These are phyloP conservation scores for Lachnellula subtilissima DNA, from an alignment of 2,329 filamentous ascomycete genomes.

Conservation along the genomic window DNA sequence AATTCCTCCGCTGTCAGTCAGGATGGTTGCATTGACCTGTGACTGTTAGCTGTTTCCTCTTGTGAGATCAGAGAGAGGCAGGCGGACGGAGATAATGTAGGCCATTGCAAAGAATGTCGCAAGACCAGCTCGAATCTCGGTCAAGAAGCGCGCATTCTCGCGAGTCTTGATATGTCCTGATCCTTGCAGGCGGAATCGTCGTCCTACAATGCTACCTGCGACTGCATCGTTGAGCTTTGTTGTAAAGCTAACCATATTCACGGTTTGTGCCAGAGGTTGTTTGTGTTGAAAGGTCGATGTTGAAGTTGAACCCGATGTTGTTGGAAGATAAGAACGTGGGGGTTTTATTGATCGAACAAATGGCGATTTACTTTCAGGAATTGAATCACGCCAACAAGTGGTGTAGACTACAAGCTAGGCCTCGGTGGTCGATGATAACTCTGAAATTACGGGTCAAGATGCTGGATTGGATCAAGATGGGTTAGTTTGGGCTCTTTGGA, in stretches of 20 bases:
- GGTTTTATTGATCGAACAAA: too few species aligned
- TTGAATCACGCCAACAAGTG: too few species aligned
- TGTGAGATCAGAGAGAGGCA: constrained; percentile 34
- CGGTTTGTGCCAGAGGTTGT: background rate
- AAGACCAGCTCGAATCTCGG: constrained; percentile 74
- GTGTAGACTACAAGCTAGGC: too few species aligned
- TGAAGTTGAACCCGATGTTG: background rate
- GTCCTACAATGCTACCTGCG: constrained; percentile 58
- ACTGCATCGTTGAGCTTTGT: constrained; percentile 35
- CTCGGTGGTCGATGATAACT: too few species aligned
- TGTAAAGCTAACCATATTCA: constrained; percentile 1
- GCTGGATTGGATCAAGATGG: too few species aligned
- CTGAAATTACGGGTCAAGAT: too few species aligned
- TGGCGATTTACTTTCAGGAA: too few species aligned
- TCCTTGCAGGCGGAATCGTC: constrained; percentile 73
- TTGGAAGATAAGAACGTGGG: background rate
- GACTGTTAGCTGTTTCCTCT: background rate
- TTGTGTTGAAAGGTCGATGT: background rate
- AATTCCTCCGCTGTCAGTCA: constrained; percentile 63
- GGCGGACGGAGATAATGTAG: constrained; percentile 63
- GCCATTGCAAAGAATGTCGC: constrained; percentile 66
- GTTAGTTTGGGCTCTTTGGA: too few species aligned
- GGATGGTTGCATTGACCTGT: constrained; percentile 14
- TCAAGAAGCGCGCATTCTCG: constrained; percentile 68
- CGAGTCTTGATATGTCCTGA: constrained; percentile 57